Base-by-base conservation (phyloP, 352 stramenopile genomes). In the Proteromonas lacertae region DNA sequence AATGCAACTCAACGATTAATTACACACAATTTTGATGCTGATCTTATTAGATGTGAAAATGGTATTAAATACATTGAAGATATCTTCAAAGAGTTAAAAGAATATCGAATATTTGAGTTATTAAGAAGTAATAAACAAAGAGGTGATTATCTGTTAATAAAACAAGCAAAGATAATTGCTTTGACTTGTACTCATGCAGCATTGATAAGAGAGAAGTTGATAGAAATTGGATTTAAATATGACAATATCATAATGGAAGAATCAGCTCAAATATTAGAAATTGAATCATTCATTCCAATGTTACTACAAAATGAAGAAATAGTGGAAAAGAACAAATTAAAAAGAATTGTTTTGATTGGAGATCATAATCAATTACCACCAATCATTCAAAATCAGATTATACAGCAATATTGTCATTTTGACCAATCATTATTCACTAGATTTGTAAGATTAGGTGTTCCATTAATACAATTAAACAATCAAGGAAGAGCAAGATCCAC, bases 131-230 rank as follows among this genome's bases (percentile, higher is more conserved):
- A 70, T 22, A 16, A 43, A 3, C 67, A 76, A 41, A 64, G 69
- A 4, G 47, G 40, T 5, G 64, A 83, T 28, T 56, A 70, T 51
- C 64, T 79, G 24, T 38, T 84, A 37, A 64, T 65, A 18, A 66
- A 81, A 32, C 61, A 84, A 35, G 72, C 57, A 0, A 19, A 43
- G 22, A 70, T 96, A 35, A 55, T 95, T 14, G 72, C 67, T 4
- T 89, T 93, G 71, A 94, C 82, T 14, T 88, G 69, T 43, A 88
- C 74, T 6, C 66, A 95, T 40, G 73, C 76, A 19, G 80, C 80
- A 2, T 57, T 89, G 43, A 69, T 66, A 18, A 55, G 22, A 50
- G 32, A 44, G 14, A 64, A 71, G 26, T 51, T 95, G 5, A 52
- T 78, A 8, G 48, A 75, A 25, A 43, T 93, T 36, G 69, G 55